Conservation (phyloP, 139 green algal species). For the Picochlorum sp. region DNA sequence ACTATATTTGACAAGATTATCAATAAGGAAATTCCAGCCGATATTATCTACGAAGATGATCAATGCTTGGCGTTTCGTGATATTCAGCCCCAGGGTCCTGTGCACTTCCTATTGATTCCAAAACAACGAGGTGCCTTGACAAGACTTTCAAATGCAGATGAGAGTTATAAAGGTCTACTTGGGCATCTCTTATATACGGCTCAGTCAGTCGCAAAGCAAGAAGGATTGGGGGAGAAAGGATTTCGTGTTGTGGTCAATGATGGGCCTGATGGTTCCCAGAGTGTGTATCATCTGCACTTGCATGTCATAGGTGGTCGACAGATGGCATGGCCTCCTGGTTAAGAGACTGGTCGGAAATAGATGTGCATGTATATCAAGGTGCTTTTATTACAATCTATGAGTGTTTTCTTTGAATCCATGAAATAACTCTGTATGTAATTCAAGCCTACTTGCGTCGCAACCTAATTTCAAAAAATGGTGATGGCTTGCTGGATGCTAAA, state of each 20-base stretch:
- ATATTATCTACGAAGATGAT: slow-evolving; percentile 94
- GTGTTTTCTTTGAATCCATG: too few relatives aligned
- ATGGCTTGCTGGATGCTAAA: too few relatives aligned
- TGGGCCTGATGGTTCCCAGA: slow-evolving; percentile 69
- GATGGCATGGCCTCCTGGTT: slow-evolving; percentile 67
- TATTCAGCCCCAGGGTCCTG: slow-evolving; percentile 77
- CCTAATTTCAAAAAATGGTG: too few relatives aligned
- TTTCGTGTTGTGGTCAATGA: slow-evolving; percentile 90
- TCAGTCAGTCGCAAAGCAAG: slow-evolving; percentile 46
- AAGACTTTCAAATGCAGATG: slow-evolving; percentile 59
- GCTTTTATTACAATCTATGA: too few relatives aligned
- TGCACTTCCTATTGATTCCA: slow-evolving; percentile 90
- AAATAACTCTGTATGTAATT: too few relatives aligned
- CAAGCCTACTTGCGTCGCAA: too few relatives aligned
- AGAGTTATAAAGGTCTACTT: slow-evolving; percentile 67
- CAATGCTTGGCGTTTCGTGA: slow-evolving; percentile 82
- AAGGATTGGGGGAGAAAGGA: slow-evolving; percentile 62
- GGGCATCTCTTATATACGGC: slow-evolving; percentile 85
- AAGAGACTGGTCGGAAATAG: too few relatives aligned
- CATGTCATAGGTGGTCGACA: slow-evolving; percentile 75
- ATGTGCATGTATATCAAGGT: too few relatives aligned
- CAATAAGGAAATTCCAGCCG: slow-evolving; percentile 70
- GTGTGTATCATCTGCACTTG: slow-evolving; percentile 83
- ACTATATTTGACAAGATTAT: slow-evolving; percentile 98
- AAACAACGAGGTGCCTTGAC: slow-evolving; percentile 68